Conservation (phyloP, 177 flowering plant genomes). For the Tripterygium wilfordii region DNA sequence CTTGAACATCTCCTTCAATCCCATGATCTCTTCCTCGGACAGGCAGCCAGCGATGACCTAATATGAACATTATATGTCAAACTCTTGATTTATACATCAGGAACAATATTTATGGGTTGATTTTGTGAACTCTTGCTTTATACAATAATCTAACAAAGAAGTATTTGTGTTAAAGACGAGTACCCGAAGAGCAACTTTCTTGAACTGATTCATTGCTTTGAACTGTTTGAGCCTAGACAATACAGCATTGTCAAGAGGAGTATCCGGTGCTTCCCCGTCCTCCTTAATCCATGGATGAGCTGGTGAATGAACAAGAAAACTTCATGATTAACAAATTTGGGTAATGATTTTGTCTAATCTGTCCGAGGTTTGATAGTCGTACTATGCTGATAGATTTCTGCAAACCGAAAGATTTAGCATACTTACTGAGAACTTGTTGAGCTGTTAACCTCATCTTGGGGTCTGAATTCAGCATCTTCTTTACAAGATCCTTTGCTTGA, state of each 20-base stretch:
- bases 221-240: constrained; percentile 77
- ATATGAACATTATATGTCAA: neutral
- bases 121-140: too few relatives aligned
- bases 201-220: constrained; percentile 88
- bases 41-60: constrained; percentile 43
- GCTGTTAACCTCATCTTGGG: constrained; percentile 85
- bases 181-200: constrained; percentile 90
- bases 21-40: constrained; percentile 46
- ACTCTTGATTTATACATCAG: too few relatives aligned
- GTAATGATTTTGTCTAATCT: too few relatives aligned
- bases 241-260: constrained; percentile 84
- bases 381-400: too few relatives aligned
- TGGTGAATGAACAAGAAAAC: constrained; percentile 5
- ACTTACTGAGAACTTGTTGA: constrained; percentile 75
- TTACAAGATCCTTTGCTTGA: constrained; percentile 80
- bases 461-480: constrained; percentile 73
- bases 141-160: too few relatives aligned
- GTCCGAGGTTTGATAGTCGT: too few relatives aligned
- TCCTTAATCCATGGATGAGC: constrained; percentile 96
- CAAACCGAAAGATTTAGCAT: neutral
- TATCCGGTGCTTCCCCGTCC: constrained; percentile 93
- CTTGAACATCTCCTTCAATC: constrained; percentile 40
- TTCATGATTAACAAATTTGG: too few relatives aligned
- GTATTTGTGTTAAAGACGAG: neutral
- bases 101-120: too few relatives aligned